phyloP scores from a whole-genome alignment of 2,329 filamentous ascomycete genomes.

The Fusarium nurragi region DNA sequence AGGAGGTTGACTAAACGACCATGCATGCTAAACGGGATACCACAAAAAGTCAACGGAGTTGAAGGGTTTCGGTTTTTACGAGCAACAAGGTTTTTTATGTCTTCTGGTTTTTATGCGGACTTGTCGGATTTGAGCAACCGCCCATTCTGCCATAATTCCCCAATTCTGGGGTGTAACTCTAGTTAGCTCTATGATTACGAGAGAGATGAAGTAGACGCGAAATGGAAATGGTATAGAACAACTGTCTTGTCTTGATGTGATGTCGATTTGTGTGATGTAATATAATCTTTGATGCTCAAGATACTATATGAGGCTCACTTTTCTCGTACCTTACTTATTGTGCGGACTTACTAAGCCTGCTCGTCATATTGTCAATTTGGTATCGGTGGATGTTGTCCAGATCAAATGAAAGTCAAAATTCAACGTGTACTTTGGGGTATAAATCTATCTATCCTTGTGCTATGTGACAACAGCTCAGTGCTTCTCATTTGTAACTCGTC shows the following conservation, averaged over 20 bases:
- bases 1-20: constrained; percentile 92
- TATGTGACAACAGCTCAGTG: background rate
- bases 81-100: constrained; percentile 48
- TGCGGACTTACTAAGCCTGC: background rate
- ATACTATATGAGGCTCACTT: background rate
- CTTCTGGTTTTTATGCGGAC: constrained; percentile 47
- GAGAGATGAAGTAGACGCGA: constrained; percentile 53
- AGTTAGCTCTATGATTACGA: constrained; percentile 55
- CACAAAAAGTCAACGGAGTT: constrained; percentile 57
- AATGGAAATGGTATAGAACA: constrained; percentile 48
- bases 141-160: constrained; percentile 50
- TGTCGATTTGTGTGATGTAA: background rate
- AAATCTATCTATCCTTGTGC: constrained; percentile 20
- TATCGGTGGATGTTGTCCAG: background rate
- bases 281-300: too few species aligned
- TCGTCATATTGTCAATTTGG: background rate
- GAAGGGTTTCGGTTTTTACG: constrained; percentile 49
- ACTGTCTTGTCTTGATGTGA: background rate
- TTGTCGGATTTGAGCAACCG: constrained; percentile 42
- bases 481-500: background rate
- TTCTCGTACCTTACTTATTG: background rate
- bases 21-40: constrained; percentile 49
- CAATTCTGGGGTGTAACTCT: constrained; percentile 51
- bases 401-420: background rate
- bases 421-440: constrained; percentile 25